These are phyloP conservation scores for Diaporthe citrichinensis DNA, from an alignment of 2,329 filamentous ascomycete species.

Conservation along the genomic window DNA sequence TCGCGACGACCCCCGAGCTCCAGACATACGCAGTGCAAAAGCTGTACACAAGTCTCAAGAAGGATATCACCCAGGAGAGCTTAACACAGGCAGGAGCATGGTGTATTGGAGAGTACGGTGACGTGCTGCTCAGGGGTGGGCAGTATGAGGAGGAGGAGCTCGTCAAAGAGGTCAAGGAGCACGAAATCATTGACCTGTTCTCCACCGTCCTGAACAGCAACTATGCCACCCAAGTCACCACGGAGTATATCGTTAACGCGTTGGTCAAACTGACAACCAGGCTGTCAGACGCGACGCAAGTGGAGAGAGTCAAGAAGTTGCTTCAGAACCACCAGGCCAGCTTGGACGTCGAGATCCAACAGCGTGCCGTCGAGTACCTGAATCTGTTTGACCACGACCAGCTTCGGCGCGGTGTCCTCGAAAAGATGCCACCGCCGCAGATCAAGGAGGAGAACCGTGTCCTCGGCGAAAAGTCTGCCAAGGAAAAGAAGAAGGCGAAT, in stretches of 20 bases:
- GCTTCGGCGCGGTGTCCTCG: constrained; percentile 89
- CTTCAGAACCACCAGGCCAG: constrained; percentile 85
- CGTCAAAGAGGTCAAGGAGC: constrained; percentile 84
- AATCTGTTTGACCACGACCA: constrained; percentile 94
- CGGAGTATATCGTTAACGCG: constrained; percentile 95
- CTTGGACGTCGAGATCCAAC: constrained; percentile 94
- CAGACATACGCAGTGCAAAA: constrained; percentile 98
- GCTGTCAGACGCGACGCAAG: constrained; percentile 84
- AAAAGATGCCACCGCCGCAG: constrained; percentile 98
- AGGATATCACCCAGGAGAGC: constrained; percentile 98
- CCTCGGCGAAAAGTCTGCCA: constrained; percentile 79
- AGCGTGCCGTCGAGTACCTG: constrained; percentile 93
- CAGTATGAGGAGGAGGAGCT: constrained; percentile 96
- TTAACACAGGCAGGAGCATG: constrained; percentile 93
- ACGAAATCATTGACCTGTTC: constrained; percentile 94
- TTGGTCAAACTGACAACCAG: constrained; percentile 95
- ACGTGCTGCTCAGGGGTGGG: constrained; percentile 88
- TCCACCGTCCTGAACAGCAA: constrained; percentile 92
- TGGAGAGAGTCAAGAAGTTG: constrained; percentile 86
- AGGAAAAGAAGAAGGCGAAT: constrained; percentile 77
- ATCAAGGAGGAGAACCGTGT: constrained; percentile 96
- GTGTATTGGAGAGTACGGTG: constrained; percentile 98
- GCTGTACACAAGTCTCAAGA: constrained; percentile 89
- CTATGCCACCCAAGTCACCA: constrained; percentile 91
- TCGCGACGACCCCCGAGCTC: constrained; percentile 93